Percentiles rank a stretch among this genome's conserved stretches.
Conservation (phyloP, 2,329 filamentous ascomycete species). For the Epichloe scottii region DNA sequence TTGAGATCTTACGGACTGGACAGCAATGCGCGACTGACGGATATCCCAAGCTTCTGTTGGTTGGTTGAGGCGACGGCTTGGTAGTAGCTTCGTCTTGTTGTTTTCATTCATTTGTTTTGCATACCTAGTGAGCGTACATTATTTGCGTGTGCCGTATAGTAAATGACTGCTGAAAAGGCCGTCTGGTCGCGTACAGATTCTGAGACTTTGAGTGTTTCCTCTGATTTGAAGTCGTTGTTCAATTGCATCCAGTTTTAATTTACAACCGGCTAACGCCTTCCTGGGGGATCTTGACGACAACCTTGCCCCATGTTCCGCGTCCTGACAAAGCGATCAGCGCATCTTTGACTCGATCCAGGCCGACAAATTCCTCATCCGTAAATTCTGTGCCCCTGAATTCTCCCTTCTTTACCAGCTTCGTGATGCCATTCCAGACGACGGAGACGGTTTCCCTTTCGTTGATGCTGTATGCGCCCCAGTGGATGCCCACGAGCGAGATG, state of each 20-base stretch:
- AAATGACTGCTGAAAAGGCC: no score
- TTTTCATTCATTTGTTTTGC: no score
- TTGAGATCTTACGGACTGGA: background rate
- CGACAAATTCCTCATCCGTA: constrained; percentile 68
- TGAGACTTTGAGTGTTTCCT: no score
- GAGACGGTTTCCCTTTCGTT: constrained; percentile 60
- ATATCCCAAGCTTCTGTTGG: background rate
- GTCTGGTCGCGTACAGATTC: no score
- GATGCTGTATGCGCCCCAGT: constrained; percentile 77
- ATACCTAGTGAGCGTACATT: no score
- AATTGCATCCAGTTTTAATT: background rate
- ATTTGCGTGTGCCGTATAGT: no score
- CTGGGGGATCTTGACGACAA: constrained; percentile 76
- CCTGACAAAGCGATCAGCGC: constrained; percentile 68
- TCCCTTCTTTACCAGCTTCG: constrained; percentile 60
- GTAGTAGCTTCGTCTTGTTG: background rate
- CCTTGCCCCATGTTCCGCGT: constrained; percentile 89
- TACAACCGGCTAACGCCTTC: constrained; percentile 45
- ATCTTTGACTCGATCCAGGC: constrained; percentile 64
- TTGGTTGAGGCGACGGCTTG: background rate
- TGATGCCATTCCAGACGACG: constrained; percentile 72
- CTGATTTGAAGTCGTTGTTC: no score
- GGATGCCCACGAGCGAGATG: constrained; percentile 75
- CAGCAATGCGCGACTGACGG: background rate
- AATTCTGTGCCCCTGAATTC: constrained; percentile 77